Conservation (phyloP, 2,329 filamentous ascomycete species). For the Ophiostoma montium region DNA sequence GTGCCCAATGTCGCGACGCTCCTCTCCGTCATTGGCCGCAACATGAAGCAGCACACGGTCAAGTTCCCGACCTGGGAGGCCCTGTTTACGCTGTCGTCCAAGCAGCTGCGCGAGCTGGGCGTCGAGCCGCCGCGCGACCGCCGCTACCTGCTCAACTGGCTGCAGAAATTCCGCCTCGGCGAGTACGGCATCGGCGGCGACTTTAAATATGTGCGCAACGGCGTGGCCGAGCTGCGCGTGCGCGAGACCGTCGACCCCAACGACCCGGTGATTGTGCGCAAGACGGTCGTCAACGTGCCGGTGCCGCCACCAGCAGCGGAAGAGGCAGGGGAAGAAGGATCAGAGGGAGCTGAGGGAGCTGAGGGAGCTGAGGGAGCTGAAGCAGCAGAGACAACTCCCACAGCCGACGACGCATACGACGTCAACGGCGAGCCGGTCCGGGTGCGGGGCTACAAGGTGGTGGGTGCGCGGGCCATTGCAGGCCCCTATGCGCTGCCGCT, state of each 20-base stretch:
- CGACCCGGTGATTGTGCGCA: slow-evolving; percentile 27
- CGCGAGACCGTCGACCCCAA: slow-evolving; percentile 22
- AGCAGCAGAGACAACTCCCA: neutral
- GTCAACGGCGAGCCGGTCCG: slow-evolving; percentile 21
- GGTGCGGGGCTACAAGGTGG: slow-evolving; percentile 52
- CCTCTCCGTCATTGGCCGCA: slow-evolving; percentile 79
- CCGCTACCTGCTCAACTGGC: slow-evolving; percentile 76
- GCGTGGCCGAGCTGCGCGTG: slow-evolving; percentile 37
- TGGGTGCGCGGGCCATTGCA: slow-evolving; percentile 52
- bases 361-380: slow-evolving; percentile 19
- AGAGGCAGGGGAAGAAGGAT: neutral
- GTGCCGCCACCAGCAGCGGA: neutral
- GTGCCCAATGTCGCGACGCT: slow-evolving; percentile 78
- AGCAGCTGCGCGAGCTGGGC: slow-evolving; percentile 68
- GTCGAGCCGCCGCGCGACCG: slow-evolving; percentile 74
- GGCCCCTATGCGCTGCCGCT: slow-evolving; percentile 62
- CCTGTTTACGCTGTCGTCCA: slow-evolving; percentile 67
- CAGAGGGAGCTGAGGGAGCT: neutral
- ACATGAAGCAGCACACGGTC: slow-evolving; percentile 62
- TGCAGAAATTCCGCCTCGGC: slow-evolving; percentile 68
- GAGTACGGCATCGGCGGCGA: slow-evolving; percentile 73
- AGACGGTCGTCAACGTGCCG: slow-evolving; percentile 42
- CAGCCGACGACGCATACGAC: neutral
- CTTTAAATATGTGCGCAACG: slow-evolving; percentile 52
- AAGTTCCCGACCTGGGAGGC: slow-evolving; percentile 88